These are phyloP conservation scores for Salvia rosmarinus DNA, from an alignment of 257 asterid genomes.

Conservation along the genomic window DNA sequence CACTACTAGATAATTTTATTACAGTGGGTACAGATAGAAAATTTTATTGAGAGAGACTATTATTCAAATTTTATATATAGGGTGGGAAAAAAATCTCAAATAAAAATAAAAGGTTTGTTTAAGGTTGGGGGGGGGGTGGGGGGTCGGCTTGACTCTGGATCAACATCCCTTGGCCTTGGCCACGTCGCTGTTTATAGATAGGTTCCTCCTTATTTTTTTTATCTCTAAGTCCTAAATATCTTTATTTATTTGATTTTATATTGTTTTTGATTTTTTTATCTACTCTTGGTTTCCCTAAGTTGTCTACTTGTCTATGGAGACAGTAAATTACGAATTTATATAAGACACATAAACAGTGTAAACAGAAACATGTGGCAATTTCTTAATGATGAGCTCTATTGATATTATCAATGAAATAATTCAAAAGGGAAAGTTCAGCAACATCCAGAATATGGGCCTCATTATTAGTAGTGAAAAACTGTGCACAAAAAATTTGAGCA, in stretches of 20 bases:
- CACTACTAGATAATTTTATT: too few relatives aligned
- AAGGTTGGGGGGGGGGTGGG: too few relatives aligned
- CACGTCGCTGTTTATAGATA: neutral
- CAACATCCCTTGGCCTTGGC: too few relatives aligned
- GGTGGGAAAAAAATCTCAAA: too few relatives aligned
- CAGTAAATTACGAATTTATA: neutral
- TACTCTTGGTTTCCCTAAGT: slow-evolving; percentile 17
- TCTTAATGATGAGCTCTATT: slow-evolving; percentile 6
- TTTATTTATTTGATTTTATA: neutral
- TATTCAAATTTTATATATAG: too few relatives aligned
- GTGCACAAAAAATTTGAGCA: slow-evolving; percentile 27
- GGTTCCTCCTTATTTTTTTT: neutral
- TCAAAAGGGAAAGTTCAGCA: slow-evolving; percentile 14
- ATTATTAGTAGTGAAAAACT: slow-evolving; percentile 37
- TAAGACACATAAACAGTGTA: slow-evolving; percentile 21
- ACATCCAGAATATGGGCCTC: slow-evolving; percentile 40
- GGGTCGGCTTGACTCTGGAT: too few relatives aligned
- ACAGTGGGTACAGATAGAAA: too few relatives aligned
- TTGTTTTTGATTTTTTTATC: neutral
- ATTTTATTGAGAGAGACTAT: too few relatives aligned
- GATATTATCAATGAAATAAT: neutral
- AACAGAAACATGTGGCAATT: slow-evolving; percentile 18
- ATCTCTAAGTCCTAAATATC: neutral
- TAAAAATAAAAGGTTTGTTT: too few relatives aligned
- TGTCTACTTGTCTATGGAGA: slow-evolving; percentile 11